phyloP scores from a whole-genome alignment of 495 filamentous ascomycete genomes.

The Hyaloscypha bicolor region DNA sequence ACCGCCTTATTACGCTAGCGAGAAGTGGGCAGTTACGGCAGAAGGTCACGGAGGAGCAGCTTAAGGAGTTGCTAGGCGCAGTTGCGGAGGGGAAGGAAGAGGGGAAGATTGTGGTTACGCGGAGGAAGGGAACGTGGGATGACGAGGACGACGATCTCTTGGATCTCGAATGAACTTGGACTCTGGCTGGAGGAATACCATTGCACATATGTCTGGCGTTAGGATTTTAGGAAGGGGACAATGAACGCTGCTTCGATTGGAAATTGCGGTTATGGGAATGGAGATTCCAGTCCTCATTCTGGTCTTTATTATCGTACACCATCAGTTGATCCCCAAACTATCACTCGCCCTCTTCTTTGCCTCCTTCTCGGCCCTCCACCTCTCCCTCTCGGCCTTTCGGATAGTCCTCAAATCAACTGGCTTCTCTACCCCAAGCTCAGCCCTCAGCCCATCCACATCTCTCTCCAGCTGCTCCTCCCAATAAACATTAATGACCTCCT shows the following conservation, averaged over 20 bases:
- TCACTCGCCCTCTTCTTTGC: slow-evolving; percentile 34
- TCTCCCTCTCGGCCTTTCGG: slow-evolving; percentile 66
- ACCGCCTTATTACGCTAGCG: slow-evolving; percentile 88
- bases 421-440: slow-evolving; percentile 76
- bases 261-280: slow-evolving; percentile 3
- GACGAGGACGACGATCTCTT: slow-evolving; percentile 64
- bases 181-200: neutral
- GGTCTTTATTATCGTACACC: neutral
- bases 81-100: slow-evolving; percentile 68
- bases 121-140: slow-evolving; percentile 84
- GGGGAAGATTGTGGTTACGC: slow-evolving; percentile 80
- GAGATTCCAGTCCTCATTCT: neutral
- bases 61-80: slow-evolving; percentile 86
- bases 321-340: slow-evolving; percentile 26
- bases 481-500: slow-evolving; percentile 94
- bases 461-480: slow-evolving; percentile 95
- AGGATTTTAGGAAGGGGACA: neutral
- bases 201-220: slow-evolving; percentile 5
- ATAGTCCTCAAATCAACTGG: slow-evolving; percentile 89
- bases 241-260: too few species aligned
- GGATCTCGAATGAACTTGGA: slow-evolving; percentile 17
- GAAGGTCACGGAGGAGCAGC: slow-evolving; percentile 89
- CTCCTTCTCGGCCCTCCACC: slow-evolving; percentile 67
- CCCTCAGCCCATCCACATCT: slow-evolving; percentile 75
- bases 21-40: slow-evolving; percentile 80